phyloP scores from a whole-genome alignment of 257 asterid genomes.

The Plectranthus barbatus region DNA sequence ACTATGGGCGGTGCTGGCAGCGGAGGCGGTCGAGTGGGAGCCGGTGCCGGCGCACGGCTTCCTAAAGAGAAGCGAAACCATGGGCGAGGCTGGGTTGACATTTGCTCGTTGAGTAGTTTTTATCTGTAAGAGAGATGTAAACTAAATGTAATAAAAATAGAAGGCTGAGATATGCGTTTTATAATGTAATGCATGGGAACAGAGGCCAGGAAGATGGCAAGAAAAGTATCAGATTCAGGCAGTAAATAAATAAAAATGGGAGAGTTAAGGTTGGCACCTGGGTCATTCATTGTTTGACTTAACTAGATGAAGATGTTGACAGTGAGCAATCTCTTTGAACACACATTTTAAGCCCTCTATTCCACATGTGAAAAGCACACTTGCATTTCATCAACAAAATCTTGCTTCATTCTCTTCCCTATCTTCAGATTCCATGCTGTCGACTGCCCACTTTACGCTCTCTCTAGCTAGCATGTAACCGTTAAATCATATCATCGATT shows the following conservation, averaged over 20 bases:
- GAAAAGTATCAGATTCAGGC: slow-evolving; percentile 34
- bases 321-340: background rate
- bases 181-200: background rate
- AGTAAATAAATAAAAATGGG: background rate
- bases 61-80: slow-evolving; percentile 33
- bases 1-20: background rate
- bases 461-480: too few relatives aligned
- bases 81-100: slow-evolving; percentile 31
- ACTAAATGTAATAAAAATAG: too few relatives aligned
- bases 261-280: slow-evolving; percentile 22
- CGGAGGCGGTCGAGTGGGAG: background rate
- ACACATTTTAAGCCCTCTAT: too few relatives aligned
- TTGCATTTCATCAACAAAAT: background rate
- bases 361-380: too few relatives aligned
- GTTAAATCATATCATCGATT: too few relatives aligned
- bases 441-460: too few relatives aligned
- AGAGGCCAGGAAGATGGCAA: background rate
- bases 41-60: slow-evolving; percentile 1
- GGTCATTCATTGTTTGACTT: background rate
- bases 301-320: background rate
- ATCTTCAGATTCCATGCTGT: slow-evolving; percentile 1
- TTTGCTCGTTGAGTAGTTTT: background rate
- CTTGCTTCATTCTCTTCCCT: background rate
- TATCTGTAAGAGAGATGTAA: too few relatives aligned
- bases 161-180: background rate